phyloP scores from a whole-genome alignment of 345 rosid genomes.

The Brassica cretica region DNA sequence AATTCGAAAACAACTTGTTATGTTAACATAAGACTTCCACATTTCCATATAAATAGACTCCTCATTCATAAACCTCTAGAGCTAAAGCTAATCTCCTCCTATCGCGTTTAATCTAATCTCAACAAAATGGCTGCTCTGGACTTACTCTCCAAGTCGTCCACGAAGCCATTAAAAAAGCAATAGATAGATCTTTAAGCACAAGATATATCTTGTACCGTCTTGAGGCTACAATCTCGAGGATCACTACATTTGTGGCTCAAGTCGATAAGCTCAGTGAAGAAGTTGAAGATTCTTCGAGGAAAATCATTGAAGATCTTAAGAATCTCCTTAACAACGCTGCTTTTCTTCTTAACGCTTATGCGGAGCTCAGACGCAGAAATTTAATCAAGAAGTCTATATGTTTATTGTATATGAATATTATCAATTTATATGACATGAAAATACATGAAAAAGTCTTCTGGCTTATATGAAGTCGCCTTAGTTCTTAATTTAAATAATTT shows the following conservation, averaged over 20 bases:
- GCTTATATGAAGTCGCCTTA: background rate
- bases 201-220: slow-evolving; percentile 23
- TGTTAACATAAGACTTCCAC: background rate
- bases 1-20: background rate
- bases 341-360: slow-evolving; percentile 4
- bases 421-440: background rate
- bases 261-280: slow-evolving; percentile 12
- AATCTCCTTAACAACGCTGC: background rate
- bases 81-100: background rate
- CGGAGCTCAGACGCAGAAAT: slow-evolving; percentile 25
- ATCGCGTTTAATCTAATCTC: background rate
- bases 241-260: slow-evolving; percentile 16
- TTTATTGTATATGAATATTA: background rate
- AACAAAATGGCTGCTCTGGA: background rate
- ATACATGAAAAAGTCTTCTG: background rate
- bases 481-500: background rate
- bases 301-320: slow-evolving; percentile 22
- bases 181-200: slow-evolving; percentile 13
- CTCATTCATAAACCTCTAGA: background rate
- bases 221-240: slow-evolving; percentile 18
- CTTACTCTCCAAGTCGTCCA: slow-evolving; percentile 10
- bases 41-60: background rate
- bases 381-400: slow-evolving; percentile 13
- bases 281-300: slow-evolving; percentile 15
- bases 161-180: slow-evolving; percentile 9